A percentile compares a stretch with the other conserved stretches of the same genome.
phyloP scores from a whole-genome alignment of 2,329 filamentous ascomycete species.

The Septoria linicola region DNA sequence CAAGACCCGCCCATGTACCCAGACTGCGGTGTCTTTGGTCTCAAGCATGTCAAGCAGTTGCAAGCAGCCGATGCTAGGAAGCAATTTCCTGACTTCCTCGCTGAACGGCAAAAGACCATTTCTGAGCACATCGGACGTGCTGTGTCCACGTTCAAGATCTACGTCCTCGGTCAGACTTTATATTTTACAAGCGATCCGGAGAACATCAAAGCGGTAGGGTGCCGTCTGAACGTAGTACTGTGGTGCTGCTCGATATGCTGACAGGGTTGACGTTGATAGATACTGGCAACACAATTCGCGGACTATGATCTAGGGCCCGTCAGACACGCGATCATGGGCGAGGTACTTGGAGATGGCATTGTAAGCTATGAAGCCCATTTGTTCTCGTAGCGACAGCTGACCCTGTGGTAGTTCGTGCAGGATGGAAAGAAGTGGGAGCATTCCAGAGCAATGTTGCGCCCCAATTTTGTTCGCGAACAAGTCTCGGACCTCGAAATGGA shows the following conservation, averaged over 20 bases:
- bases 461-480: slow-evolving; percentile 42
- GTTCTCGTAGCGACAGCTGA: slow-evolving; percentile 1
- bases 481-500: slow-evolving; percentile 39
- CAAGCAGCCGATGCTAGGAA: slow-evolving; percentile 32
- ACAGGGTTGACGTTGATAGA: neutral
- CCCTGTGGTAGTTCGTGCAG: slow-evolving; percentile 30
- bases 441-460: slow-evolving; percentile 39
- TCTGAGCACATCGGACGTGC: slow-evolving; percentile 27
- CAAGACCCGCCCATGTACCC: slow-evolving; percentile 29
- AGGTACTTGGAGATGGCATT: slow-evolving; percentile 37
- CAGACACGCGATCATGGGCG: slow-evolving; percentile 33
- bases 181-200: slow-evolving; percentile 37
- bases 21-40: slow-evolving; percentile 31
- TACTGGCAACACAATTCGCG: slow-evolving; percentile 36
- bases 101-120: slow-evolving; percentile 31
- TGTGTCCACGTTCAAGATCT: slow-evolving; percentile 31
- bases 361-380: slow-evolving; percentile 3
- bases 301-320: slow-evolving; percentile 36
- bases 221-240: too few species aligned
- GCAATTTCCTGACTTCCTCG: slow-evolving; percentile 33
- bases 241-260: neutral
- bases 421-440: slow-evolving; percentile 42
- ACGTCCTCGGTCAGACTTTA: slow-evolving; percentile 29
- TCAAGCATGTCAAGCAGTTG: slow-evolving; percentile 32
- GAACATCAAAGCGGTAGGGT: slow-evolving; percentile 38